These are phyloP conservation scores for Lentinula guzmanii DNA, from an alignment of 768 basidiomycete species.

Conservation along the genomic window DNA sequence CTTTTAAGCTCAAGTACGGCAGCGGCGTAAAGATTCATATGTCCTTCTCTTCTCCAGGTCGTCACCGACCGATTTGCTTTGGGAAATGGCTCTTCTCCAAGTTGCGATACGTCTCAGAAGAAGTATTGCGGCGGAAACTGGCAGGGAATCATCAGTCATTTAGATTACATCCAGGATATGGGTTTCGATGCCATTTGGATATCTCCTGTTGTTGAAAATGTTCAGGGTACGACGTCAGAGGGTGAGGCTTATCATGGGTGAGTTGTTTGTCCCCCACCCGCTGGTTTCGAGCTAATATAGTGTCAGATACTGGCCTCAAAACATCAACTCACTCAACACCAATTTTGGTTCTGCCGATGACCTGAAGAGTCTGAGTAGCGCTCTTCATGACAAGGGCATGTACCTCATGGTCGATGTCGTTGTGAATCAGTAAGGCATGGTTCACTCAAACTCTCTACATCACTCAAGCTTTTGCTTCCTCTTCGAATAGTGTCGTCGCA, in stretches of 20 bases:
- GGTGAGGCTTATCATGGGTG: constrained; percentile 75
- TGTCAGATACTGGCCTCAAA: constrained; percentile 35
- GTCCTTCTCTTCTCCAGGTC: constrained; percentile 24
- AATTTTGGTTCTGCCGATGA: constrained; percentile 72
- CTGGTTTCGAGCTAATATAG: neutral
- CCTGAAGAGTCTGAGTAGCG: constrained; percentile 58
- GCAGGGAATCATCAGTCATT: constrained; percentile 52
- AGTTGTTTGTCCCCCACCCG: constrained; percentile 18
- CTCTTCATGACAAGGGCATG: constrained; percentile 59
- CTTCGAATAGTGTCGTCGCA: constrained; percentile 13
- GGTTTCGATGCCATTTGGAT: constrained; percentile 80
- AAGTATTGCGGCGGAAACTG: constrained; percentile 73
- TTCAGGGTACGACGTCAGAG: constrained; percentile 50
- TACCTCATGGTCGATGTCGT: constrained; percentile 71
- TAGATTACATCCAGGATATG: constrained; percentile 70
- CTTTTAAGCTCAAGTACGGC: neutral
- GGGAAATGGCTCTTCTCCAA: constrained; percentile 33
- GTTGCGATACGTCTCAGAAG: constrained; percentile 48
- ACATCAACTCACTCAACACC: constrained; percentile 59
- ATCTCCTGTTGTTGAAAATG: constrained; percentile 63
- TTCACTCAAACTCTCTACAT: neutral
- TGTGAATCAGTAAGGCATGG: constrained; percentile 58
- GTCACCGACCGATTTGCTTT: constrained; percentile 67
- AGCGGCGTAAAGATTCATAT: neutral
- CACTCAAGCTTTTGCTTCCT: neutral